Percentiles rank a stretch among this genome's conserved stretches.
phyloP scores from a whole-genome alignment of 192 early-diverging fungal species.

The Spizellomyces punctatus region DNA sequence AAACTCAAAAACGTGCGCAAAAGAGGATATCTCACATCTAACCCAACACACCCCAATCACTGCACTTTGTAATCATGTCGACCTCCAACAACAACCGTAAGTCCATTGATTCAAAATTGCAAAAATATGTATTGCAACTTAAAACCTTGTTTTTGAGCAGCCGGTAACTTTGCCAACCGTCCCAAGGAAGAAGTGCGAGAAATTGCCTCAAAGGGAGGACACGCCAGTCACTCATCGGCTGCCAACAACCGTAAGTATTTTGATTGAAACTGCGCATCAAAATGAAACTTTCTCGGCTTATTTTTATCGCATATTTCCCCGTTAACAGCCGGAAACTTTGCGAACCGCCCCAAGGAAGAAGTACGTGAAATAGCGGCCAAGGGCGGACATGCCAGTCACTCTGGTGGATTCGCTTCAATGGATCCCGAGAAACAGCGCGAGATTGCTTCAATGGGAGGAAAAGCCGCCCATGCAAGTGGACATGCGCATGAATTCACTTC shows the following conservation, averaged over 20 bases:
- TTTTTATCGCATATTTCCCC: too few species aligned
- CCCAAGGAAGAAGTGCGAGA: slow-evolving; percentile 28
- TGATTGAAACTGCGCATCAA: too few species aligned
- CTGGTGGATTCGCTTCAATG: slow-evolving; percentile 44
- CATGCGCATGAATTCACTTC: slow-evolving; percentile 37
- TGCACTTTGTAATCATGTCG: too few species aligned
- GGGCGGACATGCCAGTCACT: slow-evolving; percentile 34
- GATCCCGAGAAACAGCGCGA: slow-evolving; percentile 37
- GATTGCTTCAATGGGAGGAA: slow-evolving; percentile 29
- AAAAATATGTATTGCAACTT: neutral
- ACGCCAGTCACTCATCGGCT: slow-evolving; percentile 6
- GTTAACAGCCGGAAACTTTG: slow-evolving; percentile 38
- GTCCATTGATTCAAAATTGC: neutral
- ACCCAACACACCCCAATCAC: too few species aligned
- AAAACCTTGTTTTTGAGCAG: neutral
- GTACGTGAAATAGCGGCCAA: slow-evolving; percentile 34
- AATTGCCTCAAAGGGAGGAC: slow-evolving; percentile 21
- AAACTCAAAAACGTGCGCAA: too few species aligned
- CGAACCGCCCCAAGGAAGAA: slow-evolving; percentile 45
- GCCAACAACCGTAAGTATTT: too few species aligned
- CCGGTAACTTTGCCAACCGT: slow-evolving; percentile 27
- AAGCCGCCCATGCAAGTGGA: slow-evolving; percentile 31
- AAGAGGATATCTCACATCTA: too few species aligned
- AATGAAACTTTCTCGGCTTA: too few species aligned
- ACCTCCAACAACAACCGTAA: too few species aligned